Conservation (phyloP, 805 yeast genomes). For the Nakazawaea populi region DNA sequence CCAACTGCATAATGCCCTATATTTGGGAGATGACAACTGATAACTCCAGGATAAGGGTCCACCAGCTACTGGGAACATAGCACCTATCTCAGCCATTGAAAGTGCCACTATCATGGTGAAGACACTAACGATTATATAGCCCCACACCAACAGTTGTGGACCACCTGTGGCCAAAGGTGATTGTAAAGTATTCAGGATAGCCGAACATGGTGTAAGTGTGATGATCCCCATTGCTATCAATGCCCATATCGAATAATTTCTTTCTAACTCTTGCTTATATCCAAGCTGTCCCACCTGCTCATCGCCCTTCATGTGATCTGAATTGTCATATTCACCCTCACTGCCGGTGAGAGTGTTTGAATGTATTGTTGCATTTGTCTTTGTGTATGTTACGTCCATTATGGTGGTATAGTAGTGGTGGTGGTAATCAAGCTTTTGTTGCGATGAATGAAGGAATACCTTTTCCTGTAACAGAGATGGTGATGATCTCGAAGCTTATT, state of each 20-base stretch:
- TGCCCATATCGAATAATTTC: conserved; percentile 18
- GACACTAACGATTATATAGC: conserved; percentile 19
- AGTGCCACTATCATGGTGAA: conserved; percentile 20
- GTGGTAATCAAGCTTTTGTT: too few species aligned
- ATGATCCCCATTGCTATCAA: conserved; percentile 20
- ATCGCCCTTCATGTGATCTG: neutral
- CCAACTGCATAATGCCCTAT: conserved; percentile 23
- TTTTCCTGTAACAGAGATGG: too few species aligned
- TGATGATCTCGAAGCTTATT: too few species aligned
- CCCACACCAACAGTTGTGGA: conserved; percentile 21
- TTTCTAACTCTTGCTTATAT: conserved; percentile 20
- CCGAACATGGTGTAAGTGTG: conserved; percentile 20
- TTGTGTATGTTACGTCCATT: neutral
- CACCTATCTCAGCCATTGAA: conserved; percentile 26
- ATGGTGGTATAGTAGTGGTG: neutral
- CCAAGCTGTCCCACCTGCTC: conserved; percentile 17
- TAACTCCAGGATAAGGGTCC: conserved; percentile 31
- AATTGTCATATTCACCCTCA: neutral
- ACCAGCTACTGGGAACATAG: conserved; percentile 28
- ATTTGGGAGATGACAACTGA: conserved; percentile 20
- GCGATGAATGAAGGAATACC: too few species aligned
- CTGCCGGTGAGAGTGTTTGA: neutral
- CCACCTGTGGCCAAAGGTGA: conserved; percentile 20
- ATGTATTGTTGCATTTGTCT: neutral
- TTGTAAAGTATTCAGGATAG: conserved; percentile 20